Base-by-base conservation (phyloP, 371 early-diverging fungal genomes). In the Gilbertella persicaria region DNA sequence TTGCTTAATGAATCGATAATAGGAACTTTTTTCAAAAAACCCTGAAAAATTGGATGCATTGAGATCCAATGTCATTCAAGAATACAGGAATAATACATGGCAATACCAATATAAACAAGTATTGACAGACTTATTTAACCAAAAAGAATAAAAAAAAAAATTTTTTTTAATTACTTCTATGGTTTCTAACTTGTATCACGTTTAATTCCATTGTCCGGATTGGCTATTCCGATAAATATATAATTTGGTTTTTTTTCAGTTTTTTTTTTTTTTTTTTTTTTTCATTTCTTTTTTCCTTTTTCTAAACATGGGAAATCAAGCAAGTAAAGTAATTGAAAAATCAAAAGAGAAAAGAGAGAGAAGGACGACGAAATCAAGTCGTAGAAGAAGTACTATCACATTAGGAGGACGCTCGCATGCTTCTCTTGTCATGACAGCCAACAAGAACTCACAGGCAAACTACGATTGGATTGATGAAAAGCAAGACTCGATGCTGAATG, bases 381-480 rank as follows among this genome's bases (percentile, higher is more conserved):
- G 74, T 9, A 57, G 70, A 30, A 58, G 68, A 37, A 75, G 75
- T 49, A 71, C 72, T 12, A 58, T 67, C 20, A 75, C 69, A 7
- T 25, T 67, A 4, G 69, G 70, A 3, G 48, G 50, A 24, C 58
- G 47, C 53, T 62, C 70, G 14, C 52, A 58, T 29, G 47, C 48
- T 14, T 68, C 71, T 8, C 54, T 66, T 19, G 38, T 39, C 28
- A 49, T 43, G 33, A 62, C 56, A 28, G 44, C 45, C 21, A 50
- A 20, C n/a, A 49, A 43, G 40, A 45, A 4, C 14, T 50, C 58
- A 10, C 60, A 66, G 44, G 75, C 66, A 29, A 71, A 74, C 46
- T 70, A 74, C 26, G 68, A 74, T 49, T 70, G 75, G 71, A 63
- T 71, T 40, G 71, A 74, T n/a, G 66, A 67, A 49, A 70, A 62